phyloP scores from a whole-genome alignment of 805 yeast genomes.

The Myxozyma neglecta region DNA sequence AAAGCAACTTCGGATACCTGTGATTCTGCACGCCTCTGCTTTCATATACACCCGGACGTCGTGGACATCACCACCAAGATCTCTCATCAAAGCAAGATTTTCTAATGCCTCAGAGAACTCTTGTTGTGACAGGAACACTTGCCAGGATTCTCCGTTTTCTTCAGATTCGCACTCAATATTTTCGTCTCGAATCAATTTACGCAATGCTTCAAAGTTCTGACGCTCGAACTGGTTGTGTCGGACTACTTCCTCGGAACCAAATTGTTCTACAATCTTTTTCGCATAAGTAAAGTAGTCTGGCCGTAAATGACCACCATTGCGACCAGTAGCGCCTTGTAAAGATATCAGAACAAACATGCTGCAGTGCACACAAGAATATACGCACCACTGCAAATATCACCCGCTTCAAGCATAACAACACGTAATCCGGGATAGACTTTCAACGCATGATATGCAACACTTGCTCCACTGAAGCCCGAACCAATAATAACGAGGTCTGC shows the following conservation, averaged over 20 bases:
- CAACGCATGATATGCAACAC: slow-evolving; percentile 43
- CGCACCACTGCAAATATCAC: slow-evolving; percentile 43
- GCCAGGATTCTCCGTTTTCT: slow-evolving; percentile 42
- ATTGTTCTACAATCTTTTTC: slow-evolving; percentile 17
- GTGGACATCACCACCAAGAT: slow-evolving; percentile 25
- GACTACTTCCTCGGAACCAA: slow-evolving; percentile 41
- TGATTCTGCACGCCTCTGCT: slow-evolving; percentile 21
- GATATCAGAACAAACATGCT: neutral
- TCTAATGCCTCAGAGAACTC: slow-evolving; percentile 27
- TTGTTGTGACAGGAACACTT: slow-evolving; percentile 26
- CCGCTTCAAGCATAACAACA: slow-evolving; percentile 46
- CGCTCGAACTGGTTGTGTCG: slow-evolving; percentile 45
- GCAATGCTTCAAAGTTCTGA: slow-evolving; percentile 41
- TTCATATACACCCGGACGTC: slow-evolving; percentile 23
- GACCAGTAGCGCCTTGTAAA: slow-evolving; percentile 45
- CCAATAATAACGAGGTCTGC: slow-evolving; percentile 48
- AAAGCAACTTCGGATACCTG: slow-evolving; percentile 38
- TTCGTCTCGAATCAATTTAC: slow-evolving; percentile 40
- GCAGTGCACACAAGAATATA: neutral
- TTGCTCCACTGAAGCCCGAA: slow-evolving; percentile 49
- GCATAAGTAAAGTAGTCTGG: slow-evolving; percentile 37
- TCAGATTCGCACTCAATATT: slow-evolving; percentile 45
- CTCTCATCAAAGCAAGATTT: slow-evolving; percentile 17
- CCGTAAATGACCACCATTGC: slow-evolving; percentile 53
- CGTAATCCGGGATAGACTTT: slow-evolving; percentile 34